Conservation (phyloP, 768 basidiomycete genomes). For the Amanita fuliginea region DNA sequence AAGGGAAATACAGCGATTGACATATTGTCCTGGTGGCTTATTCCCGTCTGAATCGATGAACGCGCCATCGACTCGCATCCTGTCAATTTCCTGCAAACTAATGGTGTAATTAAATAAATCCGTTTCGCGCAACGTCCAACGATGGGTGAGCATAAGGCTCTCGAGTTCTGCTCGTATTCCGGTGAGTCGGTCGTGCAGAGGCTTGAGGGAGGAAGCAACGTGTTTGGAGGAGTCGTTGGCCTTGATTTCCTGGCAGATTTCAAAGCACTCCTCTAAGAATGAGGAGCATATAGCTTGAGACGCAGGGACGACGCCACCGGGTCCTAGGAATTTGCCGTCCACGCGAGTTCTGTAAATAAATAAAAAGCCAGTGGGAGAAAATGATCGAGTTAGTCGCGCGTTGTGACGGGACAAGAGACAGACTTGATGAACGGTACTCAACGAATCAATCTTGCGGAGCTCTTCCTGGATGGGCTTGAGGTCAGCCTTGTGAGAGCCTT, state of each 20-base stretch:
- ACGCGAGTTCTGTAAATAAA: slow-evolving; percentile 61
- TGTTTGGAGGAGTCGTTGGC: slow-evolving; percentile 86
- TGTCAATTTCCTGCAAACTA: slow-evolving; percentile 91
- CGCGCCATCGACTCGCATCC: slow-evolving; percentile 94
- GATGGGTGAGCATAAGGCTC: slow-evolving; percentile 84
- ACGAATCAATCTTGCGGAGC: slow-evolving; percentile 92
- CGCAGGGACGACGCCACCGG: slow-evolving; percentile 79
- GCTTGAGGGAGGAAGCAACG: slow-evolving; percentile 76
- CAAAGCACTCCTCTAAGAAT: slow-evolving; percentile 92
- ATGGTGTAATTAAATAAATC: slow-evolving; percentile 91
- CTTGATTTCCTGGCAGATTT: slow-evolving; percentile 90
- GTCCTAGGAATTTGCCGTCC: slow-evolving; percentile 91
- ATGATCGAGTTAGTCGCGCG: slow-evolving; percentile 7
- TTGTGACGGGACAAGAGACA: slow-evolving; percentile 16
- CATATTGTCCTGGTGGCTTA: slow-evolving; percentile 90
- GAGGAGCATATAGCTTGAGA: slow-evolving; percentile 91
- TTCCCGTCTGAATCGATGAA: slow-evolving; percentile 93
- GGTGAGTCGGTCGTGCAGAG: slow-evolving; percentile 85
- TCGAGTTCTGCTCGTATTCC: slow-evolving; percentile 86
- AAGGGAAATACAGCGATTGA: slow-evolving; percentile 24
- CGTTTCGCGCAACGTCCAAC: slow-evolving; percentile 94
- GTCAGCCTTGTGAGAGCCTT: slow-evolving; percentile 75
- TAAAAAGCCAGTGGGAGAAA: neutral
- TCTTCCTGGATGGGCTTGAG: slow-evolving; percentile 88
- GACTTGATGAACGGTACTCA: slow-evolving; percentile 42